These are phyloP conservation scores for Auriscalpium orientale DNA, from an alignment of 768 basidiomycete species.

Conservation along the genomic window DNA sequence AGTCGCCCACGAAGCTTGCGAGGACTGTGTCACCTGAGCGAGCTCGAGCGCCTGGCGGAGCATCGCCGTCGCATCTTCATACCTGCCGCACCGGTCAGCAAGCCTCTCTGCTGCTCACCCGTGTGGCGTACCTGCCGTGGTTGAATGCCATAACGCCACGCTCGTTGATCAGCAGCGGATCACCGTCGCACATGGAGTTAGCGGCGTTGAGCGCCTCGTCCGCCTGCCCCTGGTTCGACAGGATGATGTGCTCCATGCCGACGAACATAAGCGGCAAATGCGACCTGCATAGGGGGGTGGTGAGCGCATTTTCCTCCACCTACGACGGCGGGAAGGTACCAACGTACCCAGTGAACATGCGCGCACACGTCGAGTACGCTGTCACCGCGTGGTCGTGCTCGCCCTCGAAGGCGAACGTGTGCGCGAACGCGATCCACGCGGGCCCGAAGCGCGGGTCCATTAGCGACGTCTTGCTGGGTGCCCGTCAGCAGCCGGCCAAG, in stretches of 20 bases:
- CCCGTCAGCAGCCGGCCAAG: neutral
- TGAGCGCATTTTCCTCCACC: too few relatives aligned
- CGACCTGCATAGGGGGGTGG: constrained; percentile 45
- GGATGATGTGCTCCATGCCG: constrained; percentile 95
- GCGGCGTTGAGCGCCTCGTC: constrained; percentile 86
- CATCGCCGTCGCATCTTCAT: constrained; percentile 56
- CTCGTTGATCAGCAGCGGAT: constrained; percentile 89
- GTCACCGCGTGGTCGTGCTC: constrained; percentile 99
- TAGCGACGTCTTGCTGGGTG: constrained; percentile 80
- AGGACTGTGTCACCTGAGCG: constrained; percentile 78
- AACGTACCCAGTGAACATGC: constrained; percentile 87
- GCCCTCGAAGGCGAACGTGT: constrained; percentile 94
- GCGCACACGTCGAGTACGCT: constrained; percentile 93
- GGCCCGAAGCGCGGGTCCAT: constrained; percentile 96
- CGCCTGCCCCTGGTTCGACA: constrained; percentile 75
- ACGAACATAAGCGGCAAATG: constrained; percentile 93
- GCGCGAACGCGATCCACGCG: constrained; percentile 96
- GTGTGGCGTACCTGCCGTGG: constrained; percentile 59
- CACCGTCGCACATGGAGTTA: constrained; percentile 71
- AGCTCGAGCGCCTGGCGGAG: constrained; percentile 75
- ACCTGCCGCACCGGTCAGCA: constrained; percentile 38
- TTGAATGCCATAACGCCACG: constrained; percentile 89
- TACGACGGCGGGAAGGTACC: neutral
- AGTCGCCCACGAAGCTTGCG: constrained; percentile 77
- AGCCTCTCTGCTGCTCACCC: too few relatives aligned